Evolutionary conservation across 257 asterid genomes (phyloP).

Genomic region (Rhazya stricta): DNA sequence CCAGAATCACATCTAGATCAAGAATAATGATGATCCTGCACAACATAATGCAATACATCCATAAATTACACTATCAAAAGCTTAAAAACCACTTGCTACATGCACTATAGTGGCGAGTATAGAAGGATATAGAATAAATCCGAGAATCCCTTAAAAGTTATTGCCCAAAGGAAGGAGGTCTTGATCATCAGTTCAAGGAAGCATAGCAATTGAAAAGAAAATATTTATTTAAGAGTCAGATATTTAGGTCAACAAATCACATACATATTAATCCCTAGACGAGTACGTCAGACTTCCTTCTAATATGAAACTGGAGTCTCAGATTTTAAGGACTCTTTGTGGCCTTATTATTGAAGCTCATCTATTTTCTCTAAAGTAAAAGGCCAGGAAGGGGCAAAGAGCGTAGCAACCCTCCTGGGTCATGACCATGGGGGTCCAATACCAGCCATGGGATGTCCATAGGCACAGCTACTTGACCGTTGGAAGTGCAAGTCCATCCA

Average conservation of each 20-base stretch:
- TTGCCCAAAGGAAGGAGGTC: background rate
- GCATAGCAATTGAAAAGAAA: background rate
- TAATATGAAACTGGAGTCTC: background rate
- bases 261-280: background rate
- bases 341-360: background rate
- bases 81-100: background rate
- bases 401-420: background rate
- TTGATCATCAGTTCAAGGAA: background rate
- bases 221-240: background rate
- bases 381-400: background rate
- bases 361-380: background rate
- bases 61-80: conserved; percentile 8
- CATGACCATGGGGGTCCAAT: background rate
- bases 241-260: background rate
- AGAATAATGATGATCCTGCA: conserved; percentile 80
- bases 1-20: conserved; percentile 57
- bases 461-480: background rate
- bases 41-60: conserved; percentile 16
- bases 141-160: background rate
- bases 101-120: background rate
- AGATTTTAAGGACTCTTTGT: background rate
- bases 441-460: background rate
- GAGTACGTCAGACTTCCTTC: background rate
- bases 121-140: background rate
- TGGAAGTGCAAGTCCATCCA: background rate